Percentiles rank a stretch among this genome's conserved stretches.
Evolutionary conservation across 2,329 filamentous ascomycete species (phyloP).

Genomic region (Zymoseptoria ardabiliae): DNA sequence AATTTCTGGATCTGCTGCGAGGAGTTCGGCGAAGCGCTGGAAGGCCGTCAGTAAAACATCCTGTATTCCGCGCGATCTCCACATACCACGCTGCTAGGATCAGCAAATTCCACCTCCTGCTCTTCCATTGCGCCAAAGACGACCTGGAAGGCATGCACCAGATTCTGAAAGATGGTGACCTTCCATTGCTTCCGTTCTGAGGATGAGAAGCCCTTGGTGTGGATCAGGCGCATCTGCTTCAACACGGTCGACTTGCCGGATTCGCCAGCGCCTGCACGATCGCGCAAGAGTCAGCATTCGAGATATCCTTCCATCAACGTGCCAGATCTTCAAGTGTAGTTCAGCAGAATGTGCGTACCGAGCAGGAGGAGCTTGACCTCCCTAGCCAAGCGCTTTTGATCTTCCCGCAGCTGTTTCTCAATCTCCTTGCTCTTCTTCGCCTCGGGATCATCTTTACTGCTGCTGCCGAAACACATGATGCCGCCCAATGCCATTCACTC

Average conservation of each 20-base stretch:
- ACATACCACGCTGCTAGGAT: constrained; percentile 70
- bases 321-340: neutral
- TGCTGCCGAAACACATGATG: constrained; percentile 46
- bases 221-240: constrained; percentile 98
- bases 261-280: constrained; percentile 72
- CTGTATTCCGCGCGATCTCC: neutral
- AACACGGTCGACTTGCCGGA: constrained; percentile 94
- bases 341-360: constrained; percentile 49
- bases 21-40: constrained; percentile 69
- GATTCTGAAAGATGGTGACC: constrained; percentile 90
- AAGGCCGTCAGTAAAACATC: constrained; percentile 28
- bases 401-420: constrained; percentile 74
- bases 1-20: constrained; percentile 76
- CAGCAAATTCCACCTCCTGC: constrained; percentile 69
- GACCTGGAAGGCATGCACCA: constrained; percentile 84
- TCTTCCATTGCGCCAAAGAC: constrained; percentile 88
- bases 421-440: constrained; percentile 59
- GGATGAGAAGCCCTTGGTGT: constrained; percentile 83
- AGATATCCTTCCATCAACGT: neutral
- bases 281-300: constrained; percentile 22
- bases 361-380: constrained; percentile 92
- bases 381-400: constrained; percentile 77
- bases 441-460: constrained; percentile 41
- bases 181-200: constrained; percentile 89
- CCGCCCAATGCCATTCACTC: constrained; percentile 17